These are phyloP conservation scores for Periconia sp. DNA, from an alignment of 2,329 filamentous ascomycete genomes.

Conservation along the genomic window DNA sequence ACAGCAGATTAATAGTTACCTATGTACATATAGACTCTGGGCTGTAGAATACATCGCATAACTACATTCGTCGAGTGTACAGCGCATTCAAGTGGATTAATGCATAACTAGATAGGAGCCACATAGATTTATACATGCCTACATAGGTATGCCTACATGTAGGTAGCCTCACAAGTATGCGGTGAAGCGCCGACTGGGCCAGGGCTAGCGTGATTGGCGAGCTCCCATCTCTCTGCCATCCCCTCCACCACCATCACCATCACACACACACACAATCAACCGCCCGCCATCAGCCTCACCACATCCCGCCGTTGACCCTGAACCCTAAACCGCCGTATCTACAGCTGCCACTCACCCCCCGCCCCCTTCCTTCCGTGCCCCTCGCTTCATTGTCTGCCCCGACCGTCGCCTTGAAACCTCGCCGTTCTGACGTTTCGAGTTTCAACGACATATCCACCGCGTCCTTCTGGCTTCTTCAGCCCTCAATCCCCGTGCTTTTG, in stretches of 20 bases:
- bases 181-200: too few species aligned
- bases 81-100: too few species aligned
- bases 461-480: neutral
- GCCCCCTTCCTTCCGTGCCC: slow-evolving; percentile 12
- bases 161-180: too few species aligned
- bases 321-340: slow-evolving; percentile 13
- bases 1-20: too few species aligned
- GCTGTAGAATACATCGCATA: too few species aligned
- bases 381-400: slow-evolving; percentile 27
- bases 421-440: slow-evolving; percentile 41
- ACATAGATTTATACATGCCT: too few species aligned
- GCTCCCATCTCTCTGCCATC: too few species aligned
- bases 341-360: slow-evolving; percentile 17
- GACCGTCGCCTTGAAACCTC: slow-evolving; percentile 34
- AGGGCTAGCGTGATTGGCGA: too few species aligned
- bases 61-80: too few species aligned
- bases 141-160: too few species aligned
- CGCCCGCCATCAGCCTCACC: slow-evolving; percentile 16
- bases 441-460: slow-evolving; percentile 30
- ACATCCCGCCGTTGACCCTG: slow-evolving; percentile 14
- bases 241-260: slow-evolving; percentile 11
- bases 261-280: slow-evolving; percentile 15
- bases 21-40: too few species aligned
- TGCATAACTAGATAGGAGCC: too few species aligned
- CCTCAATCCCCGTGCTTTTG: neutral